Evolutionary conservation across 2,329 filamentous ascomycete genomes (phyloP).

Genomic region (Arthrobotrys megalospora): DNA sequence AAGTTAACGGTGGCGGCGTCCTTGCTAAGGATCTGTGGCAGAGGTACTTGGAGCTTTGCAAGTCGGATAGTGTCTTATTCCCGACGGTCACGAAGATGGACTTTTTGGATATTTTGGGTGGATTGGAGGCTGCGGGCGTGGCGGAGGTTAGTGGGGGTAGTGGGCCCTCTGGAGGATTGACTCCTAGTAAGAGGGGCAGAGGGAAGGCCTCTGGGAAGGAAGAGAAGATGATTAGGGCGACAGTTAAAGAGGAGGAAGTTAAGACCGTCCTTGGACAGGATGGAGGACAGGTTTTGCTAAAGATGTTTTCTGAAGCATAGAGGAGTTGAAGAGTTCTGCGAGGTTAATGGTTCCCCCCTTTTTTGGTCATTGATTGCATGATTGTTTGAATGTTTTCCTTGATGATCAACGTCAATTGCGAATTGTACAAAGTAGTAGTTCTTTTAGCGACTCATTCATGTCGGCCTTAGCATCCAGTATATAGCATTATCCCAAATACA

Average conservation of each 20-base stretch:
- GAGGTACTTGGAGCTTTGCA: slow-evolving; percentile 86
- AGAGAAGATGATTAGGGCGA: slow-evolving; percentile 55
- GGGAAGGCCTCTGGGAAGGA: slow-evolving; percentile 32
- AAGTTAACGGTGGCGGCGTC: slow-evolving; percentile 76
- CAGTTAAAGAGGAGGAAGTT: slow-evolving; percentile 57
- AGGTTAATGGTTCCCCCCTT: not conserved
- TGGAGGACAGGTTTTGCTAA: slow-evolving; percentile 52
- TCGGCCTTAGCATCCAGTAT: not conserved
- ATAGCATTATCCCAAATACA: not conserved
- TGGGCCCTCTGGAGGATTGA: slow-evolving; percentile 31
- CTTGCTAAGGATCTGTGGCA: slow-evolving; percentile 88
- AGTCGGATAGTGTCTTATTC: slow-evolving; percentile 82
- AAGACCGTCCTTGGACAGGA: slow-evolving; percentile 48
- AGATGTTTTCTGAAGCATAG: slow-evolving; percentile 54
- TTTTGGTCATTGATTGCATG: not conserved
- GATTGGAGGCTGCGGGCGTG: slow-evolving; percentile 88
- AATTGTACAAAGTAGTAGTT: slow-evolving; percentile 10
- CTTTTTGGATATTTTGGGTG: slow-evolving; percentile 92
- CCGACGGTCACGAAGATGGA: slow-evolving; percentile 92
- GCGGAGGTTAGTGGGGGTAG: slow-evolving; percentile 71
- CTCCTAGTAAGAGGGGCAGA: slow-evolving; percentile 52
- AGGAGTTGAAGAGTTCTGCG: not conserved
- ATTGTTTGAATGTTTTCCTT: slow-evolving; percentile 2
- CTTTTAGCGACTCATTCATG: slow-evolving; percentile 11
- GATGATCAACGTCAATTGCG: not conserved